A percentile compares a stretch with the other conserved stretches of the same genome.
Evolutionary conservation across 2,329 filamentous ascomycete species (phyloP).

Genomic region (Diaporthe sp.): DNA sequence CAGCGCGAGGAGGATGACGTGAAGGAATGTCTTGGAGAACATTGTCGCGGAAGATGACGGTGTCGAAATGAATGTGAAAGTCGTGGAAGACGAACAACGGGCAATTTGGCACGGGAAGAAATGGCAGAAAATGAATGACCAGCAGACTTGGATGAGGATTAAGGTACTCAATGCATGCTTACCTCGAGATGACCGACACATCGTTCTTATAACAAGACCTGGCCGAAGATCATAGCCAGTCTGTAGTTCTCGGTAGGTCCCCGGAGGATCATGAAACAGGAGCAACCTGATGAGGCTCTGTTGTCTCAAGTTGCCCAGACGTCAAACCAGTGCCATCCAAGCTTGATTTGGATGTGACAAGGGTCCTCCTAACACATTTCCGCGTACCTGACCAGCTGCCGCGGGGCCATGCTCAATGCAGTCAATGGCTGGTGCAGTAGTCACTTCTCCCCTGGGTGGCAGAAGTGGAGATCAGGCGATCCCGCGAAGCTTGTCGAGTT

Average conservation of each 20-base stretch:
- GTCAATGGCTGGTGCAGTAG: no score
- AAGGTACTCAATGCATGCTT: not conserved
- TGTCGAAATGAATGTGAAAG: not conserved
- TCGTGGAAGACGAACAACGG: not conserved
- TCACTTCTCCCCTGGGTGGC: not conserved
- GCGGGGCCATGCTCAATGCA: not conserved
- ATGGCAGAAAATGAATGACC: not conserved
- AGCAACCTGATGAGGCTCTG: slow-evolving; percentile 33
- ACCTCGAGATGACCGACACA: not conserved
- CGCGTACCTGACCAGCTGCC: not conserved
- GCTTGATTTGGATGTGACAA: slow-evolving; percentile 11
- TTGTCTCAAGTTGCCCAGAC: slow-evolving; percentile 35
- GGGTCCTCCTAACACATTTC: no score
- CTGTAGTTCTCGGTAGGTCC: not conserved
- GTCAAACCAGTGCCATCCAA: slow-evolving; percentile 27
- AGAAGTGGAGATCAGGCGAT: slow-evolving; percentile 7
- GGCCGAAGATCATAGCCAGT: not conserved
- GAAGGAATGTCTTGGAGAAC: not conserved
- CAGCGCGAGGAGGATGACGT: not conserved
- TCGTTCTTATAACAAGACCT: not conserved
- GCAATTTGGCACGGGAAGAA: not conserved
- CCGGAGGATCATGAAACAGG: slow-evolving; percentile 20
- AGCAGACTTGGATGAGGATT: not conserved
- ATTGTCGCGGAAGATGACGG: not conserved
- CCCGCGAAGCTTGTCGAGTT: slow-evolving; percentile 19